Conservation (phyloP, 108 stramenopile genomes). For the Fistulifera pelliculosa region DNA sequence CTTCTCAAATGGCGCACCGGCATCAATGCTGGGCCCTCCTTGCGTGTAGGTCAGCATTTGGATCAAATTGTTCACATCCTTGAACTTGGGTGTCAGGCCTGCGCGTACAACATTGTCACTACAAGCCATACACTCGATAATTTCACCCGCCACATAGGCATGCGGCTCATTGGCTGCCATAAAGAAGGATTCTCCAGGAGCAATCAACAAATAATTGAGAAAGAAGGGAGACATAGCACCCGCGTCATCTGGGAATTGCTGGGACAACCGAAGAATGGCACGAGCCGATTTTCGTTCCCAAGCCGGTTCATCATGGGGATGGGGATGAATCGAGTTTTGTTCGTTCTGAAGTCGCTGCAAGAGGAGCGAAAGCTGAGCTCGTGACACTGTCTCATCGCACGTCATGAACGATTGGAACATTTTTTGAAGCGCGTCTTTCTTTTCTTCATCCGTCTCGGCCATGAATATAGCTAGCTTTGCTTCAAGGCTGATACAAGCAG, state of each 20-base stretch:
- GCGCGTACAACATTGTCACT: conserved; percentile 98
- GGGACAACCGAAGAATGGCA: conserved; percentile 64
- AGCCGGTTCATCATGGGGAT: conserved; percentile 39
- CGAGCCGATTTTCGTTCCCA: conserved; percentile 64
- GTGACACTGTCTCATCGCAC: conserved; percentile 39
- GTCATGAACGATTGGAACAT: conserved; percentile 82
- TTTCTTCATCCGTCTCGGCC: conserved; percentile 15
- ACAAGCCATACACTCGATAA: conserved; percentile 98
- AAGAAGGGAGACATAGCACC: conserved; percentile 88
- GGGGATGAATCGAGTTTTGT: conserved; percentile 32
- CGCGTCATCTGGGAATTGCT: conserved; percentile 85
- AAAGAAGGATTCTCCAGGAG: conserved; percentile 84
- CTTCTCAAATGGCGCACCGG: conserved; percentile 32
- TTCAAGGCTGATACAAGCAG: conserved; percentile 66
- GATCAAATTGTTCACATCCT: conserved; percentile 92
- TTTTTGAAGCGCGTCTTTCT: conserved; percentile 47
- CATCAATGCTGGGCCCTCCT: conserved; percentile 74
- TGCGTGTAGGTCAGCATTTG: conserved; percentile 90
- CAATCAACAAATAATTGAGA: conserved; percentile 71
- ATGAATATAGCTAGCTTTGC: conserved; percentile 66
- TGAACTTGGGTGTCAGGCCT: conserved; percentile 96
- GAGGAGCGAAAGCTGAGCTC: conserved; percentile 43
- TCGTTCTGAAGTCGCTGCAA: conserved; percentile 58
- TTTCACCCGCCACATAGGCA: conserved; percentile 93
- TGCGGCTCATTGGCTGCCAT: conserved; percentile 91